Evolutionary conservation across 352 stramenopile genomes (phyloP).

Genomic region (Phytophthora sansomeana): DNA sequence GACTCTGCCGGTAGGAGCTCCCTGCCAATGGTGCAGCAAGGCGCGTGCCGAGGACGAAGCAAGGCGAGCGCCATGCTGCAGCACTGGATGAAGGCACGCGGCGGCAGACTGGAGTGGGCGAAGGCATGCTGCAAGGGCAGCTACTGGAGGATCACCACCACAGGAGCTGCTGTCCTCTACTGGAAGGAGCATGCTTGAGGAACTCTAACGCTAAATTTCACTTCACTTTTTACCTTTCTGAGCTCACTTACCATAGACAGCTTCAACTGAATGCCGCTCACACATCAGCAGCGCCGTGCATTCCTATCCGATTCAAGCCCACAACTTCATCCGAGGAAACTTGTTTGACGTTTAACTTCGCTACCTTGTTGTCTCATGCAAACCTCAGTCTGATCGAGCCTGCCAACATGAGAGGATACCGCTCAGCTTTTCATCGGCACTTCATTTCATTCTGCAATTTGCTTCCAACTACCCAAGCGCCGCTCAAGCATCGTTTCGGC

Average conservation of each 20-base stretch:
- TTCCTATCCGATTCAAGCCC: no score
- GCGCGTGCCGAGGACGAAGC: background rate
- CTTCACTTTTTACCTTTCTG: background rate
- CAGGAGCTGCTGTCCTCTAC: background rate
- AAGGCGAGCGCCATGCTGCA: background rate
- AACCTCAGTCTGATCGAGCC: no score
- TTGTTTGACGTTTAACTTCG: no score
- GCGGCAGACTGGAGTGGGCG: background rate
- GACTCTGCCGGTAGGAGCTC: no score
- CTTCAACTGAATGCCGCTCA: no score
- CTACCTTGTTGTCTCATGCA: no score
- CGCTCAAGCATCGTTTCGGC: constrained; percentile 6
- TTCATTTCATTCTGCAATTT: constrained; percentile 31
- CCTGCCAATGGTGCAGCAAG: background rate
- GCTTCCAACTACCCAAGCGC: constrained; percentile 10
- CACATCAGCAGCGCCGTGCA: no score
- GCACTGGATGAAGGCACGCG: background rate
- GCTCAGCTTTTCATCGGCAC: no score
- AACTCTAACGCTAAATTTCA: background rate
- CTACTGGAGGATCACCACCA: background rate
- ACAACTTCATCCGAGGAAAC: no score
- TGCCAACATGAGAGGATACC: no score
- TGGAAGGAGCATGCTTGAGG: background rate
- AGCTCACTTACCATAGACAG: background rate
- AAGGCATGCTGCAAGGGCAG: background rate